Evolutionary conservation across 495 filamentous ascomycete genomes (phyloP), one percentile per base, ranked within the genome.

Genomic region (Tetracladium marchalianum): DNA sequence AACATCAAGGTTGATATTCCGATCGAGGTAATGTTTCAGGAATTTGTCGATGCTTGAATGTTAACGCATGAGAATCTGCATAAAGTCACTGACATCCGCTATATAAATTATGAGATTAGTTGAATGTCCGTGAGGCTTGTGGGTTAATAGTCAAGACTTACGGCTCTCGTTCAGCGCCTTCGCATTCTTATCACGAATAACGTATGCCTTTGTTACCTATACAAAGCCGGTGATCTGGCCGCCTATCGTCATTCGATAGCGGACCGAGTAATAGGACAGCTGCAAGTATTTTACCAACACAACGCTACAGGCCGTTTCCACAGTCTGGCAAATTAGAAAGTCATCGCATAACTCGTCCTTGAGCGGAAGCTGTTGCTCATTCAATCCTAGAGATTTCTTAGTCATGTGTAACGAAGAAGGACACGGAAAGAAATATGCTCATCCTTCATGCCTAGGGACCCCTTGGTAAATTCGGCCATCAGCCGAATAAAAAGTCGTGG

Each of bases 21-120:
- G 58, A 41, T 53, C 56, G 32, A 53, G 50, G 43, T 67, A 66
- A 47, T 67, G 53, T 43, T 58, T 60, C 10, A 69, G 38, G 53
- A 66, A 67, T 1, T 59, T 66, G 39, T 57, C 40, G 35, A 65
- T 67, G 24, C 47, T 61, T 17, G 59, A 49, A 52, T 67, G 56
- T 49, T 66, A 51, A 16, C 67, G 47, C 37, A 67, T 69, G 4
- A 67, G 48, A 41, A 68, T 68, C 56, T 69, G 57, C 19, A 68
- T 31, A 31, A 59, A 49, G 50, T 66, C 61, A n/a, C 57, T 62
- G 38, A 69, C 52, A 31, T 68, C 64, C 44, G 44, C 58, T 65
- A 43, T 60, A 32, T 5, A 39, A 47, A 39, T 38, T 37, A 8
- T 41, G 24, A 39, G 9, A 44, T 50, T 44, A 50, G 34, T 35